Base-by-base conservation (phyloP, 768 basidiomycete species). In the Hygrocybe coccinea region DNA sequence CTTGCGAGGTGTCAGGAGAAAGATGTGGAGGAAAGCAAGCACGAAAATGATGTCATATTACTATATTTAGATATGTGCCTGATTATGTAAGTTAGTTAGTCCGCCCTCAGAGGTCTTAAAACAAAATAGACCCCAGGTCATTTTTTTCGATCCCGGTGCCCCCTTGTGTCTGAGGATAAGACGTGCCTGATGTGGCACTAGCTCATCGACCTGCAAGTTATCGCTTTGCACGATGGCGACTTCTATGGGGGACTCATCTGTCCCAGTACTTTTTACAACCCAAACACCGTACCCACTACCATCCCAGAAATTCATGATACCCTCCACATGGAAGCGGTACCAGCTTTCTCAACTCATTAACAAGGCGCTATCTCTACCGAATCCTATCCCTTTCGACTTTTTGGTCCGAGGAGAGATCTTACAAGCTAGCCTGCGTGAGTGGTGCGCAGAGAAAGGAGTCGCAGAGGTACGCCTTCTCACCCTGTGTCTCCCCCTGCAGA, bases 261-360 rank as follows among this genome's bases (percentile, higher is more conserved):
- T 6, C 78, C 82, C 87, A 0, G 83, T 85, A 35, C 68, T 92
- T 2, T 86, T 91, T 64, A 86, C 83, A 15, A 92, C 91, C 0
- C 78, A 85, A 52, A 83, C 86, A 0, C 72, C 74, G 2, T 91
- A 93, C 68, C 77, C 82, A 10, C 80, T 95, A 11, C 93, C 89
- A 0, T 78, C 85, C 1, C 90, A 94, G 68, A 92, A 91, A 65
- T 97, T 92, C 67, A 85, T 97, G 83, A 86, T 98, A 14, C 95
- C 97, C 1, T 77, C 85, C 1, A 74, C 81, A 69, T 98, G 94
- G 94, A 83, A 80, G 55, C 85, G 95, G n/a, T 98, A 89, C 69
- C 95, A 97, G 64, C 86, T 99, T 33, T 97, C 95, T 1, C 93
- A 97, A 58, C 86, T 98, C 41, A 85, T 99, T 56, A 99, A 99